These are phyloP conservation scores for Hanseniaspora jakobsenii DNA, from an alignment of 805 yeast genomes.

Conservation along the genomic window DNA sequence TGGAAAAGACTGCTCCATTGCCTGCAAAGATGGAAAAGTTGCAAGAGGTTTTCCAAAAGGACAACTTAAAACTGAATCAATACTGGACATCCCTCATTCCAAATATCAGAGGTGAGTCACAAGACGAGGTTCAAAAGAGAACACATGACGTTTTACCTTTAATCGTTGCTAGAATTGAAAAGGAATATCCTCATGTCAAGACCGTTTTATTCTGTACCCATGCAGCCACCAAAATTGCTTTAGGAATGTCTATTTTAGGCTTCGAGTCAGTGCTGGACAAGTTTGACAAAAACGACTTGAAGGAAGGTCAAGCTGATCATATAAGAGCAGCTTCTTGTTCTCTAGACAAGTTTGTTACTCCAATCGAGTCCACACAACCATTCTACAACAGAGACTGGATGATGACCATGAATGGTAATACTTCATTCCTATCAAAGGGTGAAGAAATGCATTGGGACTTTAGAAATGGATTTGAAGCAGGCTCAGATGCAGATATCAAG, in stretches of 20 bases:
- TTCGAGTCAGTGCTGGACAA: conserved; percentile 40
- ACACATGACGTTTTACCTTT: conserved; percentile 41
- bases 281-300: conserved; percentile 34
- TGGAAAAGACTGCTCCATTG: conserved; percentile 38
- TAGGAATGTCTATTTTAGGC: conserved; percentile 65
- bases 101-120: conserved; percentile 58
- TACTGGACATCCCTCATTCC: conserved; percentile 54
- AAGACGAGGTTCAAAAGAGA: conserved; percentile 54
- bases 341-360: conserved; percentile 46
- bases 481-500: conserved; percentile 74
- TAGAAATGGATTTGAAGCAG: conserved; percentile 67
- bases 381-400: conserved; percentile 37
- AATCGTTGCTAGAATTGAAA: conserved; percentile 49
- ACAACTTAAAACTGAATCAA: conserved; percentile 29
- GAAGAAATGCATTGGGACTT: conserved; percentile 94
- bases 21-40: conserved; percentile 48
- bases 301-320: conserved; percentile 8
- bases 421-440: conserved; percentile 59
- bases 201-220: conserved; percentile 70
- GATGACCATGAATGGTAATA: conserved; percentile 56
- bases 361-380: conserved; percentile 18
- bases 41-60: conserved; percentile 39
- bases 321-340: conserved; percentile 78
- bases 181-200: conserved; percentile 46
- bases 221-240: conserved; percentile 84